Percentiles rank a stretch among this genome's conserved stretches.
Conservation (phyloP, 2,329 filamentous ascomycete species). For the Basipetospora sp. region DNA sequence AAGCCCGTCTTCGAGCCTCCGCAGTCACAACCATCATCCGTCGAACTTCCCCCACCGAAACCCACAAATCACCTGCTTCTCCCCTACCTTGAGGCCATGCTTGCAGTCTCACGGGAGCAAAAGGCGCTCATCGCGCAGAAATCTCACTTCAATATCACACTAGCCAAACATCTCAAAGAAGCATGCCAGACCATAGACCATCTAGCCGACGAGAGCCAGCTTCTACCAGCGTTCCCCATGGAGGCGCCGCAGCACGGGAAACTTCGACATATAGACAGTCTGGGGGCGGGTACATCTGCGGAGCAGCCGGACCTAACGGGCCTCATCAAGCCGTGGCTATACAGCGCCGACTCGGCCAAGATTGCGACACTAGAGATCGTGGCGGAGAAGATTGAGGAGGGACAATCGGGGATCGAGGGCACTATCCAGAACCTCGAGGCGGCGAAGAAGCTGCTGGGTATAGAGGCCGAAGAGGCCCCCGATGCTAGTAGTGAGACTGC, state of each 20-base stretch:
- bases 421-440: slow-evolving; percentile 29
- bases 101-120: slow-evolving; percentile 39
- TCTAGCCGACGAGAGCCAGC: slow-evolving; percentile 46
- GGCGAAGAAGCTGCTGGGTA: slow-evolving; percentile 29
- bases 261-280: slow-evolving; percentile 12
- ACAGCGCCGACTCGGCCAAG: slow-evolving; percentile 45
- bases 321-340: slow-evolving; percentile 42
- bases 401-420: slow-evolving; percentile 39
- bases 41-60: background rate
- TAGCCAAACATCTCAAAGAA: slow-evolving; percentile 38
- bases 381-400: slow-evolving; percentile 44
- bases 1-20: slow-evolving; percentile 5
- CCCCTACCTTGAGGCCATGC: slow-evolving; percentile 40
- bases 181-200: slow-evolving; percentile 35
- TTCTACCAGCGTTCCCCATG: slow-evolving; percentile 38
- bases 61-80: slow-evolving; percentile 29
- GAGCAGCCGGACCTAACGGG: slow-evolving; percentile 25
- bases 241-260: slow-evolving; percentile 30
- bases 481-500: slow-evolving; percentile 8
- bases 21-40: background rate
- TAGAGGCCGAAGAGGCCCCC: slow-evolving; percentile 13
- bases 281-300: slow-evolving; percentile 11
- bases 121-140: slow-evolving; percentile 18
- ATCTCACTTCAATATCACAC: slow-evolving; percentile 34
- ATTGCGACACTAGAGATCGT: slow-evolving; percentile 43